phyloP scores from a whole-genome alignment of 352 stramenopile species.

The Pythium folliculosum region DNA sequence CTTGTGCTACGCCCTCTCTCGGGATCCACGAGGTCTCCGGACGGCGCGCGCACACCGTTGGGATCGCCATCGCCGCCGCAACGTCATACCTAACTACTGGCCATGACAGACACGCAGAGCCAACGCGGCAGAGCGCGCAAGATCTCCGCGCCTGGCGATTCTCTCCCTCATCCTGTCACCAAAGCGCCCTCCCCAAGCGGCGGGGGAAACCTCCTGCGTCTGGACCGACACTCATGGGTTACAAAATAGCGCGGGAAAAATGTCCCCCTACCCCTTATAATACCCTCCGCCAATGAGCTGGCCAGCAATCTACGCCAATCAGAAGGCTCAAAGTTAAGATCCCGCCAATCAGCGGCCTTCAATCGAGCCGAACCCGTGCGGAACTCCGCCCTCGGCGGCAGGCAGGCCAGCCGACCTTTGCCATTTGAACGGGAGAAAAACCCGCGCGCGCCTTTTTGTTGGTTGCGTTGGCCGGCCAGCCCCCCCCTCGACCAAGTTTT shows the following conservation, averaged over 20 bases:
- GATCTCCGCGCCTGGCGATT: background rate
- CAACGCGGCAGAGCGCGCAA: background rate
- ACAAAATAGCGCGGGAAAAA: constrained; percentile 25
- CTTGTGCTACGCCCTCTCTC: too few species aligned
- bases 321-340: constrained; percentile 19
- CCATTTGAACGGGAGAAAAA: constrained; percentile 6
- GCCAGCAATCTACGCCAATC: constrained; percentile 24
- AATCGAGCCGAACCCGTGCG: constrained; percentile 15
- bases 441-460: constrained; percentile 10
- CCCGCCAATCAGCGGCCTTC: constrained; percentile 27
- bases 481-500: background rate
- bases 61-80: background rate
- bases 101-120: background rate
- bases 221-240: background rate
- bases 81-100: constrained; percentile 6
- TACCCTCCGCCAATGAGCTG: constrained; percentile 18
- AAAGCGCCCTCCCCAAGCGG: background rate
- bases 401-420: background rate
- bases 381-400: background rate
- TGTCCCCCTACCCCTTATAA: constrained; percentile 24
- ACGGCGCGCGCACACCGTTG: background rate
- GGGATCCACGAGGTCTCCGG: background rate
- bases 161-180: background rate
- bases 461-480: background rate
- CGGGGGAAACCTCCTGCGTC: background rate